Evolutionary conservation across 2,329 filamentous ascomycete species (phyloP).

Genomic region (Sclerotiophoma versabilis): DNA sequence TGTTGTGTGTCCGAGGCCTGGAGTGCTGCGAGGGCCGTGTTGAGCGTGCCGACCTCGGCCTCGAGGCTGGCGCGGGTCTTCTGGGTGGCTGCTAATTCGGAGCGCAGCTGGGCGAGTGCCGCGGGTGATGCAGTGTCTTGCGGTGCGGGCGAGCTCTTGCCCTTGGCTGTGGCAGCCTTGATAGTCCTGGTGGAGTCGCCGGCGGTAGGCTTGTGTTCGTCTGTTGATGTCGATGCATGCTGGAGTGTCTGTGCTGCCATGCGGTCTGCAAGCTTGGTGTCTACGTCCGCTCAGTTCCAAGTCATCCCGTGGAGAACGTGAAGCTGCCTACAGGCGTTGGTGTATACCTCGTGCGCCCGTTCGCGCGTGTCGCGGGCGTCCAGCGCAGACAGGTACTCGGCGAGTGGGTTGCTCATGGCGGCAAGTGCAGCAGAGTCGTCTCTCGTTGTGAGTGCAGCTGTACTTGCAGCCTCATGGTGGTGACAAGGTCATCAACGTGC

Average conservation of each 20-base stretch:
- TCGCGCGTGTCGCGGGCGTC: slow-evolving; percentile 74
- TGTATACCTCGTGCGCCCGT: slow-evolving; percentile 69
- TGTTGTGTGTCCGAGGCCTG: slow-evolving; percentile 68
- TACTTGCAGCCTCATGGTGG: slow-evolving; percentile 32
- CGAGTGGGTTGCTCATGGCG: slow-evolving; percentile 74
- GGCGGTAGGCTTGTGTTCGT: slow-evolving; percentile 25
- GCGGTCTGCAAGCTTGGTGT: slow-evolving; percentile 57
- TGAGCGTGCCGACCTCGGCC: slow-evolving; percentile 66
- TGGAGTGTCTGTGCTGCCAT: slow-evolving; percentile 43
- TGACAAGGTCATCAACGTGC: background rate
- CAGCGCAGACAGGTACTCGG: slow-evolving; percentile 80
- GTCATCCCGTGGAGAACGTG: background rate
- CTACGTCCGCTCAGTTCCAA: slow-evolving; percentile 34
- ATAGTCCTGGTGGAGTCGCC: slow-evolving; percentile 32
- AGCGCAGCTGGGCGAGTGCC: slow-evolving; percentile 46
- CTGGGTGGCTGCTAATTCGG: slow-evolving; percentile 79
- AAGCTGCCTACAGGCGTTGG: slow-evolving; percentile 74
- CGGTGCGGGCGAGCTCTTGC: slow-evolving; percentile 24
- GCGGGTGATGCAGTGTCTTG: slow-evolving; percentile 24
- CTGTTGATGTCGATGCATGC: slow-evolving; percentile 28
- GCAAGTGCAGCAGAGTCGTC: slow-evolving; percentile 21
- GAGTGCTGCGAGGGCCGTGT: slow-evolving; percentile 70
- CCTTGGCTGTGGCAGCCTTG: slow-evolving; percentile 30
- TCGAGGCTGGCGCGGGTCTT: slow-evolving; percentile 75
- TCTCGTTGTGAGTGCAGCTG: background rate